Evolutionary conservation across 2,329 filamentous ascomycete genomes (phyloP), one percentile per base, ranked within the genome.

Genomic region (Nemania sp.): DNA sequence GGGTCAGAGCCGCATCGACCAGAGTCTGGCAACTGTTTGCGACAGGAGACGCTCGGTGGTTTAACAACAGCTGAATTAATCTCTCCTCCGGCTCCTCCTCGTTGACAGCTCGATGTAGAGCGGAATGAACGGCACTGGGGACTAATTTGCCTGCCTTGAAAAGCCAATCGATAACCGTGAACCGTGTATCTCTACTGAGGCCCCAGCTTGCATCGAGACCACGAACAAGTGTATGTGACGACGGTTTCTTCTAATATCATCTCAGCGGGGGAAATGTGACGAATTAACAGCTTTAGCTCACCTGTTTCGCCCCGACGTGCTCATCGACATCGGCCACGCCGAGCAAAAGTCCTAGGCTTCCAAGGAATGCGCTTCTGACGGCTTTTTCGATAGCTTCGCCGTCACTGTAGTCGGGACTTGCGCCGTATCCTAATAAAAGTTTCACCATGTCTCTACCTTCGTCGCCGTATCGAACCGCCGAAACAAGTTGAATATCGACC

Each of bases 381-480:
- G 83, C 82, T 11, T 82, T 80, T 65, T 83, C 81, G 3, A 87
- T 77, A 4, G 82, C 80, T 54, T 86, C 82, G 1, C 84, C 84
- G 10, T 79, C 76, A 18, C 81, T 81, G 68, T 81, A 81, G 66
- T 87, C 81, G 0, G 83, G 79, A 54, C 82, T 81, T 2, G 84
- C 85, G 0, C 84, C 84, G 34, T 80, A 77, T 1, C 71, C 63
- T 7, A 87, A 72, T 17, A 88, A 68, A 10, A 86, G 77, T 29
- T 72, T 74, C 34, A 87, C 76, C 13, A 86, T 71, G 5, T 76
- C 75, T 29, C 78, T 75, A 1, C 80, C 83, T 1, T 77, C 76
- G 29, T 81, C 78, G 0, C 82, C 81, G 54, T 79, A 84, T 42
- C 81, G 76, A 0, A 79, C 80, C 0, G 84, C 81, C 0, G 80